Conservation (phyloP, 2,329 filamentous ascomycete genomes). For the Aspergillus puulaauensis region DNA sequence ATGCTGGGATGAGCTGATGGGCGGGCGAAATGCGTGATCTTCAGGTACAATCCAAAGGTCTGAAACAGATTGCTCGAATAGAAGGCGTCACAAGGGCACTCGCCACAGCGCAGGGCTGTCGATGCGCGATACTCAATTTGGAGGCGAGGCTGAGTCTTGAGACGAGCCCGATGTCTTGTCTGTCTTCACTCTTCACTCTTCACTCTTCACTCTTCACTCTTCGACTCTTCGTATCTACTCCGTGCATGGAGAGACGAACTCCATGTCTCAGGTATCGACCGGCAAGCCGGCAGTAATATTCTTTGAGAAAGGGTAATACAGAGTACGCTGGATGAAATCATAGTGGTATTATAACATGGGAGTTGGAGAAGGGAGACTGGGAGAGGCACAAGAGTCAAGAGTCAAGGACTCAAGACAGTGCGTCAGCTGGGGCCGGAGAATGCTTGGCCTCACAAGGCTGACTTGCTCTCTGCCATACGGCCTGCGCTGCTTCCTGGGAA, state of each 20-base stretch:
- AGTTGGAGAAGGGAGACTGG: background rate
- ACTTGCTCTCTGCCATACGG: background rate
- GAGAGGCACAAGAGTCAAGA: too few species aligned
- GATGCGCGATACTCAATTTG: background rate
- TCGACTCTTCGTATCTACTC: too few species aligned
- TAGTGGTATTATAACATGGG: background rate
- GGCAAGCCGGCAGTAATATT: background rate
- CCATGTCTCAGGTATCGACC: background rate
- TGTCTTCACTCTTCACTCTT: background rate
- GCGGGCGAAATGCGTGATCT: background rate
- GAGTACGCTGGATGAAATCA: background rate
- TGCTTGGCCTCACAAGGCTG: slow-evolving; percentile 9
- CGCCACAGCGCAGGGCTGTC: background rate
- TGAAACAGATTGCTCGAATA: background rate
- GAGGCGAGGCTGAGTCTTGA: background rate
- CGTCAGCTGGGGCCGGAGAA: background rate
- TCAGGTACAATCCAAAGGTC: background rate
- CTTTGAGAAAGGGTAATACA: background rate
- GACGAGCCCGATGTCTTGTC: background rate
- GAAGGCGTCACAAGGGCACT: background rate
- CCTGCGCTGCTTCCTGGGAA: background rate
- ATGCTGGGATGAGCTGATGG: background rate
- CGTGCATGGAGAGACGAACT: background rate
- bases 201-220: background rate
- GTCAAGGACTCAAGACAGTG: background rate